Evolutionary conservation across 2,329 filamentous ascomycete species (phyloP).

Genomic region (Hypoxylon sp.): DNA sequence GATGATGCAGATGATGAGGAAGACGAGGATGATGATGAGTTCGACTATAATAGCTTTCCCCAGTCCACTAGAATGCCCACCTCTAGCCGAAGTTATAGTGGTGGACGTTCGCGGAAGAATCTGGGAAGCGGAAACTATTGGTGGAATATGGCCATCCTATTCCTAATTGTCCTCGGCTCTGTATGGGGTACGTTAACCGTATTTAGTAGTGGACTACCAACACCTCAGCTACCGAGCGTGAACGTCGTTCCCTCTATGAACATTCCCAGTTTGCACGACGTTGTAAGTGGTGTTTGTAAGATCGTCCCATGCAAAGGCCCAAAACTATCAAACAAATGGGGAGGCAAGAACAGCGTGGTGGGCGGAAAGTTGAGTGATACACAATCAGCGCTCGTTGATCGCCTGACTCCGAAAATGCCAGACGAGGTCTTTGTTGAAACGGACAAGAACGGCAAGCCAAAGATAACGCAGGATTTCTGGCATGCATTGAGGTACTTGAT

Average conservation of each 20-base stretch:
- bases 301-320: slow-evolving; percentile 13
- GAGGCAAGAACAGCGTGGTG: neutral
- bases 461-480: slow-evolving; percentile 75
- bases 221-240: neutral
- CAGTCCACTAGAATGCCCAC: neutral
- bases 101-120: neutral
- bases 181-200: slow-evolving; percentile 19
- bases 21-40: neutral
- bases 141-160: slow-evolving; percentile 3
- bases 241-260: neutral
- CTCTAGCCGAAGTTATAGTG: neutral
- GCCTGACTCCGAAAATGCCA: slow-evolving; percentile 67
- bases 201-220: neutral
- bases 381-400: slow-evolving; percentile 50
- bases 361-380: neutral
- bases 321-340: neutral
- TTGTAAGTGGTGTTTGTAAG: slow-evolving; percentile 3
- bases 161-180: slow-evolving; percentile 11
- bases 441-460: slow-evolving; percentile 64
- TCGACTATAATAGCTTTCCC: neutral
- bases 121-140: neutral
- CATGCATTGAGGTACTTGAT: slow-evolving; percentile 72
- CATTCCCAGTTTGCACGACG: neutral
- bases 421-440: slow-evolving; percentile 69
- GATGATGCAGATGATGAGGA: slow-evolving; percentile 13